These are phyloP conservation scores for Salix brachista DNA, from an alignment of 345 rosid genomes.

Conservation along the genomic window DNA sequence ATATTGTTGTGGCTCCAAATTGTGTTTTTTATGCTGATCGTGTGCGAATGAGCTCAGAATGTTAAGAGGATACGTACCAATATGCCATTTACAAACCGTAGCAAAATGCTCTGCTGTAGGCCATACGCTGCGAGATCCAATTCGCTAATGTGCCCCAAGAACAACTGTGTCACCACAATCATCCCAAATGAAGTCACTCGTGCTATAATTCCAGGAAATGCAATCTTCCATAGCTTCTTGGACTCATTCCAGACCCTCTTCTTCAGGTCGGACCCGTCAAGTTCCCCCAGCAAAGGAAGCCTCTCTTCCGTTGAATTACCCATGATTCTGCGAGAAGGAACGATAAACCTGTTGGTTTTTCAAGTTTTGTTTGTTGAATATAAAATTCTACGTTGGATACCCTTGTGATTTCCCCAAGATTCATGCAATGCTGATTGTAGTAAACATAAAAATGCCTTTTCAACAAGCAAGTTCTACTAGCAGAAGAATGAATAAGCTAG, in stretches of 20 bases:
- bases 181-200: constrained; percentile 23
- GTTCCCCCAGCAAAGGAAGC: constrained; percentile 14
- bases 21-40: too few species aligned
- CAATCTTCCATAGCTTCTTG: constrained; percentile 34
- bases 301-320: constrained; percentile 17
- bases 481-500: too few species aligned
- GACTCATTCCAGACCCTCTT: constrained; percentile 26
- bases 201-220: constrained; percentile 26
- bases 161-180: constrained; percentile 14
- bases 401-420: too few species aligned
- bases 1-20: too few species aligned
- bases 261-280: not conserved
- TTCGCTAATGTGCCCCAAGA: constrained; percentile 33
- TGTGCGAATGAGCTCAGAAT: too few species aligned
- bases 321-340: not conserved
- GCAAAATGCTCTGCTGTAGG: constrained; percentile 22
- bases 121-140: constrained; percentile 34
- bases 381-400: too few species aligned
- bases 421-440: too few species aligned
- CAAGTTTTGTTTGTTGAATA: too few species aligned
- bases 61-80: constrained; percentile 4
- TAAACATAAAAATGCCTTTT: too few species aligned
- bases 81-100: constrained; percentile 29
- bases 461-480: too few species aligned
- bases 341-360: not conserved